phyloP scores from a whole-genome alignment of 1,284 basidiomycete species.

The Ceratobasidium papillatum region DNA sequence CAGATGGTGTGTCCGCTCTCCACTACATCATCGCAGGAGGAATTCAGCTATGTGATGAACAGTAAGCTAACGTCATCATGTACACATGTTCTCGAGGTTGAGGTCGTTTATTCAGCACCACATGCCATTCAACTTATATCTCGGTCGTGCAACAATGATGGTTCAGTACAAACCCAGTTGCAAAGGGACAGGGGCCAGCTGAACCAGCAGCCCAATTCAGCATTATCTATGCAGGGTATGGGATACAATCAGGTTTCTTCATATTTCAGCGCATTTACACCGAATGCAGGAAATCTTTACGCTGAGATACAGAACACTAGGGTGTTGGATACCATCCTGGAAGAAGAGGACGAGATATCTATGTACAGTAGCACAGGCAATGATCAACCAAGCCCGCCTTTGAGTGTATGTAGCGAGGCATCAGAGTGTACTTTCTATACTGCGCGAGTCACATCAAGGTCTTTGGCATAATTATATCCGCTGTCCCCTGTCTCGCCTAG shows the following conservation, averaged over 20 bases:
- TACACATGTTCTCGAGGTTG: neutral
- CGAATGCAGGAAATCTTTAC: neutral
- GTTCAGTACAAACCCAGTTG: neutral
- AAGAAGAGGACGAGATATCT: conserved; percentile 15
- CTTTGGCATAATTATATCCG: neutral
- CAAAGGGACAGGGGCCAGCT: neutral
- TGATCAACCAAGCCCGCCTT: neutral
- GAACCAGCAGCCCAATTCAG: neutral
- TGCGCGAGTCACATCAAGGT: neutral
- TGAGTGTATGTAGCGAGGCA: conserved; percentile 1
- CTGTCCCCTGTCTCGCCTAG: too few relatives aligned
- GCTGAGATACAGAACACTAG: conserved; percentile 23
- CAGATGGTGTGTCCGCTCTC: neutral
- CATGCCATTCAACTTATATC: neutral
- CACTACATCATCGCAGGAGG: neutral
- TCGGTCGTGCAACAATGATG: neutral
- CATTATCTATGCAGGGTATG: conserved; percentile 7
- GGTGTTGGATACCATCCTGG: conserved; percentile 27
- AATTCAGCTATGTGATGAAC: conserved; percentile 12
- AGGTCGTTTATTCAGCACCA: neutral
- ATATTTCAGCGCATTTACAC: neutral
- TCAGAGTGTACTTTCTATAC: conserved; percentile 21
- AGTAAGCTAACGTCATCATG: neutral
- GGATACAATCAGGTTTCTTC: conserved; percentile 7
- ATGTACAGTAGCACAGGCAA: neutral